Conservation (phyloP, 2,329 filamentous ascomycete species). For the Stemphylium beticola region DNA sequence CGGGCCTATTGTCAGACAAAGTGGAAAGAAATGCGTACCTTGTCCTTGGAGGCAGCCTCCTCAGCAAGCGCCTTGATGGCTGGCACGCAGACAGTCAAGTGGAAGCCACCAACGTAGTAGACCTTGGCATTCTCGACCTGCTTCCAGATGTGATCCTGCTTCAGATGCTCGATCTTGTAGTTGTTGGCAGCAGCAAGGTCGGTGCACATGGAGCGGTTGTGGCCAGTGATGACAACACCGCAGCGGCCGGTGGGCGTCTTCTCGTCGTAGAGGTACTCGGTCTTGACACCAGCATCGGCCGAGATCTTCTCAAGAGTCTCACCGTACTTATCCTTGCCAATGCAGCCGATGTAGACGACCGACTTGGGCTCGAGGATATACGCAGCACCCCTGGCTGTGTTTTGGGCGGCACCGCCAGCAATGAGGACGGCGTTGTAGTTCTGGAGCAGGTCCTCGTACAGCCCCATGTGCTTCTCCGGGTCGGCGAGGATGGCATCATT, state of each 20-base stretch:
- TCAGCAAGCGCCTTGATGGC: conserved; percentile 89
- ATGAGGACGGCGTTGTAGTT: conserved; percentile 94
- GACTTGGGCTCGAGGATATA: conserved; percentile 91
- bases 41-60: conserved; percentile 87
- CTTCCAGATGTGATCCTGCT: conserved; percentile 88
- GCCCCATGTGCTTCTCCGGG: conserved; percentile 77
- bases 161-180: conserved; percentile 93
- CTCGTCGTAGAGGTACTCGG: conserved; percentile 92
- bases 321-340: conserved; percentile 95
- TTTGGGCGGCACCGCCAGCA: conserved; percentile 94
- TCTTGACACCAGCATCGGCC: conserved; percentile 84
- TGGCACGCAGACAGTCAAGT: conserved; percentile 93
- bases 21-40: conserved; percentile 59
- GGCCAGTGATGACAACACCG: conserved; percentile 94
- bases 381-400: conserved; percentile 92
- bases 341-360: conserved; percentile 91
- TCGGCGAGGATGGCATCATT: conserved; percentile 98
- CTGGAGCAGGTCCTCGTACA: conserved; percentile 93
- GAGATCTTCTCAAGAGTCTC: conserved; percentile 86
- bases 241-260: conserved; percentile 87
- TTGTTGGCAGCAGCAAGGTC: conserved; percentile 96
- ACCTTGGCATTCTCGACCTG: conserved; percentile 86
- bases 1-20: neutral
- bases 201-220: conserved; percentile 93
- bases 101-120: conserved; percentile 95